Evolutionary conservation across 257 asterid species (phyloP).

Genomic region (Gardenia jasminoides): DNA sequence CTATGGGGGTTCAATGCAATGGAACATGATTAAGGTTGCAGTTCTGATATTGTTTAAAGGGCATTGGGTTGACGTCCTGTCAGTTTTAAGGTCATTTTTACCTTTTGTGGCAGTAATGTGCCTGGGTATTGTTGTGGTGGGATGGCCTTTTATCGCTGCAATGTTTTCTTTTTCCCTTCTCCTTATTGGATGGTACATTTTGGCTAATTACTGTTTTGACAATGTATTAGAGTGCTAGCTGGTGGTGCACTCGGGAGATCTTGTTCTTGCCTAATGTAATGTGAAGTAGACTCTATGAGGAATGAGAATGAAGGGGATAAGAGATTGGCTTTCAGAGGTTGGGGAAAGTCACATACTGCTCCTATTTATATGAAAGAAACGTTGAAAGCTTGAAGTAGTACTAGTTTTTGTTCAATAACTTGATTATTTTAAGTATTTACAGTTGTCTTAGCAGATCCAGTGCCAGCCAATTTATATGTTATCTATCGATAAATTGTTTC

Average conservation of each 20-base stretch:
- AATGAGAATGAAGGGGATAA: not conserved
- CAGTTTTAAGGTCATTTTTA: constrained; percentile 60
- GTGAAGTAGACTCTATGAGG: not conserved
- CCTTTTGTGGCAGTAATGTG: constrained; percentile 63
- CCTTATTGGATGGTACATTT: constrained; percentile 61
- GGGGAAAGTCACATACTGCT: not conserved
- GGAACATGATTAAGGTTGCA: constrained; percentile 83
- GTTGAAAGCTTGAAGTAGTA: not conserved
- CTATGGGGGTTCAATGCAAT: constrained; percentile 63
- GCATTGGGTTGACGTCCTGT: constrained; percentile 61
- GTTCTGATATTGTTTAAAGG: constrained; percentile 70
- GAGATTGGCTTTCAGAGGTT: not conserved
- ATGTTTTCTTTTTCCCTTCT: constrained; percentile 59
- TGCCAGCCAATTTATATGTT: too few species aligned
- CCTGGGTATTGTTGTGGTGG: constrained; percentile 69
- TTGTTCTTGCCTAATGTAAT: not conserved
- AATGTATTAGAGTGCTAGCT: constrained; percentile 50
- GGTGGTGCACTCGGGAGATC: not conserved
- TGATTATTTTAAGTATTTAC: too few species aligned
- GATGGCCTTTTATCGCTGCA: constrained; percentile 78
- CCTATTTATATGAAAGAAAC: not conserved
- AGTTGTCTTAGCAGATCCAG: too few species aligned
- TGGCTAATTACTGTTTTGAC: constrained; percentile 53
- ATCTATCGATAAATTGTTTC: too few species aligned
- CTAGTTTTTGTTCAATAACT: not conserved